These are phyloP conservation scores for Didymella exigua DNA, from an alignment of 2,329 filamentous ascomycete genomes.

Conservation along the genomic window DNA sequence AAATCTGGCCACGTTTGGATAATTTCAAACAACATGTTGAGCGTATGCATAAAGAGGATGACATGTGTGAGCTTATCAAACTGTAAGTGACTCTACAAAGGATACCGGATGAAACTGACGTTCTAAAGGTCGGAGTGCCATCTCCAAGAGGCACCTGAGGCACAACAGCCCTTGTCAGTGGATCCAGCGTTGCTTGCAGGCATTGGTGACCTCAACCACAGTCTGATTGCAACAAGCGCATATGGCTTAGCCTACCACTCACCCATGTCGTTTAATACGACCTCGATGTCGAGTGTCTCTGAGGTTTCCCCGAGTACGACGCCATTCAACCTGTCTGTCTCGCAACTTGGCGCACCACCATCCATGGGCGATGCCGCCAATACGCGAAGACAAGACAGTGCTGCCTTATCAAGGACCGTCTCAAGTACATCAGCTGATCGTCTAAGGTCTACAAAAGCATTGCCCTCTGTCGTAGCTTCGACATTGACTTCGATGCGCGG, in stretches of 20 bases:
- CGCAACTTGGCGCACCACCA: not conserved
- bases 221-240: not conserved
- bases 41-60: constrained; percentile 65
- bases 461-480: too few relatives aligned
- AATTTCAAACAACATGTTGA: constrained; percentile 84
- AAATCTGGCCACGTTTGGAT: constrained; percentile 80
- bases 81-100: constrained; percentile 44
- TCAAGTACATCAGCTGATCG: not conserved
- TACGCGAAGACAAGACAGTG: not conserved
- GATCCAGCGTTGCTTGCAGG: constrained; percentile 38
- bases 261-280: not conserved
- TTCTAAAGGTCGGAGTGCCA: constrained; percentile 32
- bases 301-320: not conserved
- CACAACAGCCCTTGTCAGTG: not conserved
- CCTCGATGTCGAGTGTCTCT: not conserved
- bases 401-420: not conserved
- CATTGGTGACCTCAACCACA: constrained; percentile 23
- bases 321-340: not conserved
- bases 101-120: constrained; percentile 14
- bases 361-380: not conserved
- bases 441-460: not conserved
- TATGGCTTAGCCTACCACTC: not conserved
- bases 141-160: constrained; percentile 4
- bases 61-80: constrained; percentile 53
- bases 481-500: not conserved